Base-by-base conservation (phyloP, 1,284 basidiomycete genomes). In the Malassezia obtusa region DNA sequence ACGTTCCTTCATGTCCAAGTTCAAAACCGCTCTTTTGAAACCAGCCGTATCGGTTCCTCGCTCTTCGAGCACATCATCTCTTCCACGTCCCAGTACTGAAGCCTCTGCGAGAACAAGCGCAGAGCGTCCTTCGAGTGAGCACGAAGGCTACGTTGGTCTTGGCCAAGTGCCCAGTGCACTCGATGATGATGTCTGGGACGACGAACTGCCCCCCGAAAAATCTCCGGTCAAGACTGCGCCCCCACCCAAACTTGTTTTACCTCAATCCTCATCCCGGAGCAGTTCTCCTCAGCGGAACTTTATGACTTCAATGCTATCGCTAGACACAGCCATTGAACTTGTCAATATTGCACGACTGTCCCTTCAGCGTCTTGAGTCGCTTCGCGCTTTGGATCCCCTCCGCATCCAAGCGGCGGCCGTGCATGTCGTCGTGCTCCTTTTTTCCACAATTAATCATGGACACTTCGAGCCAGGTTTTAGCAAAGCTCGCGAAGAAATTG, bases 301-400 rank as follows among this genome's bases (percentile, higher is more conserved):
- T 49, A 79, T 95, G 10, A 89, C 95, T 61, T 79, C 92, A 3
- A 78, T 95, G 1, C 82, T 98, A 3, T 94, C 89, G 1, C 81
- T 98, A 4, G 90, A 96, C 67, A 82, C 85, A 1, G 89, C 89
- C 0, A 78, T 98, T 0, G 86, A 92, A 67, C 80, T 96, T 26
- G 92, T 98, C 52, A 89, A 96, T 61, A 84, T 86, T 0, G 84
- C 89, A 64, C 84, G 91, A 46, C 89, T 95, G 57, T 82, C 84
- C 0, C 79, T 94, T 44, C 95, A 95, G 75, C 82, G 92, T 9
- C 83, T 89, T 2, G 89, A 96, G 73, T 89, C 85, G 2, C 37
- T 98, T 94, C 73, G 78, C 80, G 3, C n/a, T 40, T 14, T 58
- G 51, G 86, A 84, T 57, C 87, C 88, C 0, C 80, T 81, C 50